A percentile compares a stretch with the other conserved stretches of the same genome.
phyloP scores from a whole-genome alignment of 306 rosid species.

The Vachellia collinsii region DNA sequence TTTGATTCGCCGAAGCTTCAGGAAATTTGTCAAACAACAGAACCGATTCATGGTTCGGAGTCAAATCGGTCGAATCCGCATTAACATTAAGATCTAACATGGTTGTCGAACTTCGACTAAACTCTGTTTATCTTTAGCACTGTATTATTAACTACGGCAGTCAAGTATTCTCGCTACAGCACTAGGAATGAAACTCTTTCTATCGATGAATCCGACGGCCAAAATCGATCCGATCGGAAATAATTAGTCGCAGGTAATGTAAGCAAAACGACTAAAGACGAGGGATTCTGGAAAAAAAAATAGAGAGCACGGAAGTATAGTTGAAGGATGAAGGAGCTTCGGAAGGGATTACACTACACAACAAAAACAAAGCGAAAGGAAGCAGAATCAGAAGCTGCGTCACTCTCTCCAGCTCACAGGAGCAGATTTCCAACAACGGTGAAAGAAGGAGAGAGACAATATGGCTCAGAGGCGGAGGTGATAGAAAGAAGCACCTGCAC shows the following conservation, averaged over 20 bases:
- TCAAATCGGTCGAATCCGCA: slow-evolving; percentile 58
- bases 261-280: slow-evolving; percentile 35
- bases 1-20: slow-evolving; percentile 64
- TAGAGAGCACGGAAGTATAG: not conserved
- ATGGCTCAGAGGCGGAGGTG: slow-evolving; percentile 28
- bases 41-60: slow-evolving; percentile 49
- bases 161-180: slow-evolving; percentile 34
- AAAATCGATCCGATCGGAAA: slow-evolving; percentile 44
- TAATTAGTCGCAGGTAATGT: slow-evolving; percentile 15
- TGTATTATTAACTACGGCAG: not conserved
- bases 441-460: not conserved
- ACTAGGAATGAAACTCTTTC: slow-evolving; percentile 31
- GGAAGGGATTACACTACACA: not conserved
- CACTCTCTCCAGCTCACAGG: slow-evolving; percentile 32
- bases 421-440: slow-evolving; percentile 23
- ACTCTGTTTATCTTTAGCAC: slow-evolving; percentile 20
- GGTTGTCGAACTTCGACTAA: slow-evolving; percentile 36
- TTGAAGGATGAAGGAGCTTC: not conserved
- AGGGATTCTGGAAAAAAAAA: slow-evolving; percentile 19
- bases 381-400: slow-evolving; percentile 25
- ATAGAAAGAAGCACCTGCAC: slow-evolving; percentile 8
- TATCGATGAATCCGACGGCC: slow-evolving; percentile 39
- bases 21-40: slow-evolving; percentile 46
- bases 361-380: slow-evolving; percentile 12
- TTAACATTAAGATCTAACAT: slow-evolving; percentile 97